Conservation (phyloP, 805 yeast species). For the Ogataea ganodermae region DNA sequence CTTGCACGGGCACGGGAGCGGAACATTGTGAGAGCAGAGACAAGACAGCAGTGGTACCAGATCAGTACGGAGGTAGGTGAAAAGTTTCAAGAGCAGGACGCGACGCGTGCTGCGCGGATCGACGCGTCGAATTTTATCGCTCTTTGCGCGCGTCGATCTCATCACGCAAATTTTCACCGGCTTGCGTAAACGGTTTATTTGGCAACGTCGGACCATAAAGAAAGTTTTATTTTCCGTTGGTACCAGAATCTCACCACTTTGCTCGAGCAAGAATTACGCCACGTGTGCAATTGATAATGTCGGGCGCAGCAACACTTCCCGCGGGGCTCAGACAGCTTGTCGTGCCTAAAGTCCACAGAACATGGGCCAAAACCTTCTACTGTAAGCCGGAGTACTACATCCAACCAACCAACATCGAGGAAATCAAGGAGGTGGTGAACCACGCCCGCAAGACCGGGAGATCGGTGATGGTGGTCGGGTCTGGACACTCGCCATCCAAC, state of each 20-base stretch:
- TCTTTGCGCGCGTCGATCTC: background rate
- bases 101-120: too few species aligned
- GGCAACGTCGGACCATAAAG: background rate
- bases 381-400: constrained; percentile 76
- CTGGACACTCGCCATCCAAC: constrained; percentile 94
- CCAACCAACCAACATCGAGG: constrained; percentile 74
- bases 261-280: background rate
- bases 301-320: constrained; percentile 24
- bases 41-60: too few species aligned
- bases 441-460: constrained; percentile 60
- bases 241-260: background rate
- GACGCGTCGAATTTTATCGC: constrained; percentile 13
- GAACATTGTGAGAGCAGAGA: too few species aligned
- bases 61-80: too few species aligned
- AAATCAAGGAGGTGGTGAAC: constrained; percentile 65
- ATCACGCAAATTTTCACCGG: background rate
- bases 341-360: constrained; percentile 53
- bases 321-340: constrained; percentile 28
- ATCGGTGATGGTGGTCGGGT: constrained; percentile 82
- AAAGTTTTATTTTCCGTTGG: background rate
- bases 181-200: background rate
- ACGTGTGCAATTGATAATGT: background rate
- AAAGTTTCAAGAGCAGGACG: too few species aligned
- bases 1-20: too few species aligned
- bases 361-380: constrained; percentile 91